Base-by-base conservation (phyloP, 2,329 filamentous ascomycete species). In the Ophiostoma triangulosporum region DNA sequence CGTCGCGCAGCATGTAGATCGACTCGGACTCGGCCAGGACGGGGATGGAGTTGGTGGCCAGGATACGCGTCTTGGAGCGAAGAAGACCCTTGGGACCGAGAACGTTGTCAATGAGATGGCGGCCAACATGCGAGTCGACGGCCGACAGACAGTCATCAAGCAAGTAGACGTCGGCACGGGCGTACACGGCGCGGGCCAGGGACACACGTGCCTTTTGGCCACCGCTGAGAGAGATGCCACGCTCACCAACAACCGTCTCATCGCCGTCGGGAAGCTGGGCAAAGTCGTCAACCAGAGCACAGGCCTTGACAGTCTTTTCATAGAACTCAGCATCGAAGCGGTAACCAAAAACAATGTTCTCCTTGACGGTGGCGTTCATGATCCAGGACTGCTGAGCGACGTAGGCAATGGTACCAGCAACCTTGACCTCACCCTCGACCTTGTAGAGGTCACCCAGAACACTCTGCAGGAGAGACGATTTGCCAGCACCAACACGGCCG, bases 291-390 rank as follows among this genome's bases (percentile, higher is more conserved):
- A 84, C 64, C 32, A 98, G 74, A 46, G 93, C 93, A 66, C 94
- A 98, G 38, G 93, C 91, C 64, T 88, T 83, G 50, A 98, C 76
- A 0, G 91, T 96, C 63, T 86, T 83, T 54, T 97, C 88, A 69
- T 98, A 98, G 68, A 98, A 98, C 29, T 84, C 78, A 5, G 90
- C 83, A 67, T 98, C 91, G 74, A 86, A 96, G 48, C 88, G 83
- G 69, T 98, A 89, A 1, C 93, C 93, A 64, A 98, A 98, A 4
- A 96, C 76, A 61, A 98, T 95, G 64, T 98, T 98, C 64, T 98
- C 93, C 62, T 89, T 88, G 54, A 98, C 90, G 29, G 87, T 95
- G 8, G 93, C 93, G 64, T 98, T 98, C 83, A 97, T 91, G 51
- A 98, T 86, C 93, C 94, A 98, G 20, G 89, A 75, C 62, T 87